Evolutionary conservation across 208 protist genomes (phyloP), one percentile per base, ranked within the genome.

Genomic region (Trypanosoma scelopori): DNA sequence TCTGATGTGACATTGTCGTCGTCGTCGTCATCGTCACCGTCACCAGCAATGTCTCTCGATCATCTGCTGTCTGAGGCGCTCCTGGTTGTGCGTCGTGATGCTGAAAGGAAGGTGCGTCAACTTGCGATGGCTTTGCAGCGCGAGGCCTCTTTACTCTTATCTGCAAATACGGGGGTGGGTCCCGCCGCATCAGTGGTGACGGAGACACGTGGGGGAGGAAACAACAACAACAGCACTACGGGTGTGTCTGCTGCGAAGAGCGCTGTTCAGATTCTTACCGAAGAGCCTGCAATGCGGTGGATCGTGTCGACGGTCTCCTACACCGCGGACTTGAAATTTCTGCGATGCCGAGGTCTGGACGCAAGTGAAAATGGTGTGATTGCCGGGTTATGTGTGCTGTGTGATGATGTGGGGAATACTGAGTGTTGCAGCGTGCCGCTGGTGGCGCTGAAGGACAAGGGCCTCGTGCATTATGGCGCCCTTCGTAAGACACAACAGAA

Each of bases 21-120:
- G n/a, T n/a, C n/a, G n/a, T n/a, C n/a, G n/a, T n/a, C n/a, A n/a
- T n/a, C n/a, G n/a, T n/a, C n/a, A n/a, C n/a, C 30, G 1, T 18
- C 27, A 16, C 60, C 58, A 20, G 51, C 20, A 12, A 9, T 46
- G 16, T 58, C 53, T 23, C 41, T 74, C 13, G 41, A 47, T 37
- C 9, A 74, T 13, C 25, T 74, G 12, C 22, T 74, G 16, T 18
- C 45, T 28, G 35, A 48, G 45, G 69, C 69, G 23, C 47, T 74
- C 18, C 32, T 49, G 5, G 23, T 71, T 18, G 37, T 65, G 20
- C 39, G 37, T n/a, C 1, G n/a, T 20, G 50, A 71, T 41, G 65
- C 65, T 12, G 57, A 60, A 41, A 18, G 6, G 25, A 71, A 65
- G 30, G 47, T 28, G 13, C 37, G 28, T 18, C 39, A 49, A 11